A percentile compares a stretch with the other conserved stretches of the same genome.
Evolutionary conservation across 768 basidiomycete genomes (phyloP).

Genomic region (Kwoniella europaea): DNA sequence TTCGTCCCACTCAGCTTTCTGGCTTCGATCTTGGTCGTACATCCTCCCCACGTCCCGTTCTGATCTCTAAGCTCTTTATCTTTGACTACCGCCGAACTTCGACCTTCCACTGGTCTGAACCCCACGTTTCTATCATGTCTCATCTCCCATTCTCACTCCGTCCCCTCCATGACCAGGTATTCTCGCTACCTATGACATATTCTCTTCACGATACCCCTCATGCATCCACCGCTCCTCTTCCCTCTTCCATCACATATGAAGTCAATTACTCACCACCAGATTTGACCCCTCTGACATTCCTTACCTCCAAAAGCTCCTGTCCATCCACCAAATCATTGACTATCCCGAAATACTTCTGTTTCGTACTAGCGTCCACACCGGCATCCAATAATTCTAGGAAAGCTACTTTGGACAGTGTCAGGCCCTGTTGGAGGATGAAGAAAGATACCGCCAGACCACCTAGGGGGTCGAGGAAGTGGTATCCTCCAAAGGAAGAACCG

Average conservation of each 20-base stretch:
- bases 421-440: constrained; percentile 81
- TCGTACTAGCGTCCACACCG: constrained; percentile 69
- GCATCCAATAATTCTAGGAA: constrained; percentile 84
- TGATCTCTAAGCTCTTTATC: too few relatives aligned
- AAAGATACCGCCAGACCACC: constrained; percentile 91
- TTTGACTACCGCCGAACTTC: too few relatives aligned
- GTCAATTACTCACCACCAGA: constrained; percentile 47
- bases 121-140: too few relatives aligned
- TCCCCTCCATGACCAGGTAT: too few relatives aligned
- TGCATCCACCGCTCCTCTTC: too few relatives aligned
- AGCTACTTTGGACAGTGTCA: constrained; percentile 69
- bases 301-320: constrained; percentile 44
- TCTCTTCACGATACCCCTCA: background rate
- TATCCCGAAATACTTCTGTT: constrained; percentile 64
- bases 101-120: too few relatives aligned
- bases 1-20: too few relatives aligned
- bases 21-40: too few relatives aligned
- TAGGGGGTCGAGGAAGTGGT: constrained; percentile 89
- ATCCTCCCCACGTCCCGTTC: too few relatives aligned
- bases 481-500: constrained; percentile 73
- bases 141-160: too few relatives aligned
- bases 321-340: constrained; percentile 65
- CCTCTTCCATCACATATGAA: background rate
- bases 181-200: background rate
- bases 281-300: constrained; percentile 56